Base-by-base conservation (phyloP, 2,329 filamentous ascomycete species). In the Botrytis pseudocinerea region DNA sequence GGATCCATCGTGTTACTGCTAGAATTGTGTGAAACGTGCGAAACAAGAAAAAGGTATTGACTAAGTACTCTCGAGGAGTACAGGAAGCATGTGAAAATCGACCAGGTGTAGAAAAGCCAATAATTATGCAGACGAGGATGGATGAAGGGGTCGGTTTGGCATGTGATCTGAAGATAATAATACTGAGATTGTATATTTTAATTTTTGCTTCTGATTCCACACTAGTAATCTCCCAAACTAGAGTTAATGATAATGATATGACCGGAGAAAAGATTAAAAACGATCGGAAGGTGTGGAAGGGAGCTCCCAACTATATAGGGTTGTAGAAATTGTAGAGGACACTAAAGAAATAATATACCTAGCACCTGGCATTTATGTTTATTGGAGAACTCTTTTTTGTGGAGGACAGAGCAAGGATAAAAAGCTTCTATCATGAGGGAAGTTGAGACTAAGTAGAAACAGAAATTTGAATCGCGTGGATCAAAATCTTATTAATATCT, bases 101-200 rank as follows among this genome's bases (percentile, higher is more conserved):
- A 57, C 48, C n/a, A 42, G 64, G 64, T 40, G 64, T 28, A 28
- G 14, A 54, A 28, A 28, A 68, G 20, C 46, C 46, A 68, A 40
- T 35, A 57, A 57, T 66, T 51, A 20, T 54, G 25, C 44, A 69
- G 65, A 57, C 65, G 48, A 69, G 65, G 57, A 69, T 69, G 65
- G 57, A 69, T 57, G 65, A 69, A 69, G 51, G 48, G n/a, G 65
- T 57, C 18, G n/a, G 35, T 5, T 14, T 69, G 38, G 28, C 65
- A 69, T 69, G 48, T 69, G 65, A 59, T 32, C n/a, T 25, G 38
- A 42, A 69, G 28, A 68, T 9, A 16, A 40, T 32, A 32, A 57
- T 69, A 44, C 32, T 54, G n/a, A 57, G 51, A 32, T 32, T 9
- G 14, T 25, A 40, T 54, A 40, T 54, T 54, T 68, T 4, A 18